Evolutionary conservation across 768 basidiomycete genomes (phyloP).

Genomic region (Lyophyllum semitale): DNA sequence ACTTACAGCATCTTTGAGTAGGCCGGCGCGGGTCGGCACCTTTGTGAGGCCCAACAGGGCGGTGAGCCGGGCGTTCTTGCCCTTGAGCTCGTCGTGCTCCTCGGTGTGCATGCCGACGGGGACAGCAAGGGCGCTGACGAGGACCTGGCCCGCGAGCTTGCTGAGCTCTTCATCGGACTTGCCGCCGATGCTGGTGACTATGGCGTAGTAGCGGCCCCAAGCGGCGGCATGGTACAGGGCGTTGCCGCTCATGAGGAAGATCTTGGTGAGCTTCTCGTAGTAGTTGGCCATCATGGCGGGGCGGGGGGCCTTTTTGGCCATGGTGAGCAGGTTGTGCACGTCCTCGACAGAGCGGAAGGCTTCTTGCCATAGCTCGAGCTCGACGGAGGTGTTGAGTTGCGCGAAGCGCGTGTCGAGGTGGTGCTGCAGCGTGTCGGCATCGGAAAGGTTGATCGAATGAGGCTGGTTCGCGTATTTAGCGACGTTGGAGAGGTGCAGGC

Average conservation of each 20-base stretch:
- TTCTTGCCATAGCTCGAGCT: conserved; percentile 98
- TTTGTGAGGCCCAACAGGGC: conserved; percentile 82
- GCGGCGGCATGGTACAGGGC: conserved; percentile 96
- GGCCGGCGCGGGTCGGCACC: conserved; percentile 83
- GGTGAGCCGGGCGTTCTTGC: conserved; percentile 77
- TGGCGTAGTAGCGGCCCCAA: conserved; percentile 83
- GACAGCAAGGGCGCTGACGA: conserved; percentile 91
- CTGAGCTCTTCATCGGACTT: conserved; percentile 78
- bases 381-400: conserved; percentile 94
- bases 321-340: conserved; percentile 91
- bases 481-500: conserved; percentile 91
- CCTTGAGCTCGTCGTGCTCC: conserved; percentile 49
- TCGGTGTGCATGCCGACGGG: conserved; percentile 69
- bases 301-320: conserved; percentile 91
- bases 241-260: conserved; percentile 94
- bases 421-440: conserved; percentile 91
- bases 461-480: conserved; percentile 94
- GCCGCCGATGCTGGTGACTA: conserved; percentile 71
- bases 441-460: conserved; percentile 93
- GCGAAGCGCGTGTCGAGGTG: conserved; percentile 97
- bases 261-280: conserved; percentile 96
- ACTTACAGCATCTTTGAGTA: conserved; percentile 86
- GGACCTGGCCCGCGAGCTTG: conserved; percentile 85
- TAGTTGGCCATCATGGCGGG: conserved; percentile 98
- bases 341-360: conserved; percentile 98